Base-by-base conservation (phyloP, 1,139 yeast genomes). In the Yamadazyma siamensis region DNA sequence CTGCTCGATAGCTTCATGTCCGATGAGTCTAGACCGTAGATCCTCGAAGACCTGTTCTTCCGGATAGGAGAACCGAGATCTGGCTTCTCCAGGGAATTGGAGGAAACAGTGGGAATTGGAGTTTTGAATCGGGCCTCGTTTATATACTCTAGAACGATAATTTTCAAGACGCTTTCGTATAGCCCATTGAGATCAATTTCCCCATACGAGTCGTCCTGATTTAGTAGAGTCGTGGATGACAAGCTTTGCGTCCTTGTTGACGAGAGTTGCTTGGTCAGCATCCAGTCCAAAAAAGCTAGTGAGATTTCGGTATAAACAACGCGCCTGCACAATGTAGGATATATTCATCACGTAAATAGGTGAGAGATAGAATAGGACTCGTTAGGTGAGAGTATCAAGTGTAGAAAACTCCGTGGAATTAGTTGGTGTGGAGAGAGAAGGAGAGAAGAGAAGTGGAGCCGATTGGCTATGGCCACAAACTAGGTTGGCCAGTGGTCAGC, bases 71-170 rank as follows among this genome's bases (percentile, higher is more conserved):
- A 41, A n/a, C n/a, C n/a, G n/a, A n/a, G n/a, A n/a, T n/a, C n/a
- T n/a, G n/a, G n/a, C n/a, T n/a, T n/a, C n/a, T n/a, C n/a, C n/a
- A n/a, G n/a, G n/a, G n/a, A n/a, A n/a, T n/a, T n/a, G 21, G 27
- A 28, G 8, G 32, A 31, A 5, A 36, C 24, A 3, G 37, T 25
- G 15, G 40, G 39, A 10, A 60, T 51, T 1, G 72, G 71, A 4
- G 68, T 64, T 31, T 67, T 52, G 53, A 77, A 78, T 20, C 84
- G 52, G 4, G 80, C 80, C 47, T 77, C 83, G 39, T 70, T 74
- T 35, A 69, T 56, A 45, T 78, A 76, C 37, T 76, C 80, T 11
- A 77, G 51, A n/a, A 78, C 50, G 8, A 76, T 43, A 4, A 74
- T 56, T 44, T 73, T 75, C 24, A 78, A 45, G 3, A 70, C 63